phyloP scores from a whole-genome alignment of 176 grass and related monocot genomes.

The Lolium multiflorum region DNA sequence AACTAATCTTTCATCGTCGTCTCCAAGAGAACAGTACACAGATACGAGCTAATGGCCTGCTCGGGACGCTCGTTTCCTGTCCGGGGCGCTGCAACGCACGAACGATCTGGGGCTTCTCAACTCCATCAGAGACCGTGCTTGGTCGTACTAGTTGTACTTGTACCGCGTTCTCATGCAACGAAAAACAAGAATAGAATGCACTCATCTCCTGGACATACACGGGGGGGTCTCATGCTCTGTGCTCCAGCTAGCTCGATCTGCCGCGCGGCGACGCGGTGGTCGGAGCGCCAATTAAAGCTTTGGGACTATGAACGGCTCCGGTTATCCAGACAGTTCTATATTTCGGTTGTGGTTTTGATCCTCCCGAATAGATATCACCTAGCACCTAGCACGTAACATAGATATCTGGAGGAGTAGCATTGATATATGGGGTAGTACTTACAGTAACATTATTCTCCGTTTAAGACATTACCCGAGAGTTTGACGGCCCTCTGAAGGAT shows the following conservation, averaged over 20 bases:
- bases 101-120: constrained; percentile 3
- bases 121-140: constrained; percentile 9
- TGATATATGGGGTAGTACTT: not conserved
- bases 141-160: not conserved
- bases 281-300: not conserved
- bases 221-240: constrained; percentile 33
- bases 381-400: too few species aligned
- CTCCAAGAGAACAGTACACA: not conserved
- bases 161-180: not conserved
- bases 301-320: not conserved
- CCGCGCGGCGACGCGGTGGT: constrained; percentile 14
- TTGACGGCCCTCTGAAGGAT: not conserved
- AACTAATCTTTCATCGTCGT: not conserved
- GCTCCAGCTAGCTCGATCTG: not conserved
- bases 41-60: not conserved
- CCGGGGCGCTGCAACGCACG: not conserved
- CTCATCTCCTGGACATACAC: not conserved
- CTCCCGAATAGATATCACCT: too few species aligned
- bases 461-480: not conserved
- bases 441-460: not conserved
- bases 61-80: not conserved
- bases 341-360: too few species aligned
- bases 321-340: not conserved
- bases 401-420: too few species aligned
- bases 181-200: not conserved